These are phyloP conservation scores for Umbelopsis sp. DNA, from an alignment of 192 early-diverging fungal genomes.

Conservation along the genomic window DNA sequence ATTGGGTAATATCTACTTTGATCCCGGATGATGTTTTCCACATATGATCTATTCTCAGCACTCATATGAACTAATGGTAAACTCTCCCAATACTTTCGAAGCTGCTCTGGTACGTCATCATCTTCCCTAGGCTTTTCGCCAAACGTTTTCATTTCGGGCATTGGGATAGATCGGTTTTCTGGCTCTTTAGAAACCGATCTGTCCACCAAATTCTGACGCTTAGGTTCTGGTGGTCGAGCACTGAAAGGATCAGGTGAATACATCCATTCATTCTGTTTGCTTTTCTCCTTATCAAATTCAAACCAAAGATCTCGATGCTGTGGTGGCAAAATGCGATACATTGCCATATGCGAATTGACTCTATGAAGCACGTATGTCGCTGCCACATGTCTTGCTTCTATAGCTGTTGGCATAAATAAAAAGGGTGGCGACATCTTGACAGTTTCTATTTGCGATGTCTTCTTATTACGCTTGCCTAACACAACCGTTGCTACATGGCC, in stretches of 20 bases:
- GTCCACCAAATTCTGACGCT: constrained; percentile 31
- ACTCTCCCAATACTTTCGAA: constrained; percentile 58
- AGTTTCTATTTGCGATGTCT: constrained; percentile 56
- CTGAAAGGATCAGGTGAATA: constrained; percentile 84
- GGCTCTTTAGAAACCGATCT: constrained; percentile 30
- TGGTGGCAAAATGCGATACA: constrained; percentile 78
- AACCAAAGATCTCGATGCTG: constrained; percentile 74
- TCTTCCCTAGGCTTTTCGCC: constrained; percentile 43
- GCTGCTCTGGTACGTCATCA: constrained; percentile 38
- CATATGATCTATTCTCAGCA: constrained; percentile 51
- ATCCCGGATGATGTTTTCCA: constrained; percentile 58
- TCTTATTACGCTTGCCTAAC: constrained; percentile 61
- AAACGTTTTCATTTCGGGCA: constrained; percentile 45
- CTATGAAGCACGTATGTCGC: constrained; percentile 83
- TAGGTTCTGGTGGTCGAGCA: constrained; percentile 52
- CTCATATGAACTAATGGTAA: constrained; percentile 74
- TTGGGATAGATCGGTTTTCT: constrained; percentile 26
- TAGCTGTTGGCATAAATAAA: constrained; percentile 53
- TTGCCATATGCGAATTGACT: constrained; percentile 66
- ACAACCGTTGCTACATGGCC: constrained; percentile 51
- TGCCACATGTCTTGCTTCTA: constrained; percentile 68
- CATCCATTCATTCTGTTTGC: constrained; percentile 50
- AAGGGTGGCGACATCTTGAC: constrained; percentile 49
- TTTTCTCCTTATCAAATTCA: constrained; percentile 59
- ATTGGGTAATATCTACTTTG: constrained; percentile 14